Conservation (phyloP, 2,329 filamentous ascomycete genomes). For the Ascochyta viciae-villosae region DNA sequence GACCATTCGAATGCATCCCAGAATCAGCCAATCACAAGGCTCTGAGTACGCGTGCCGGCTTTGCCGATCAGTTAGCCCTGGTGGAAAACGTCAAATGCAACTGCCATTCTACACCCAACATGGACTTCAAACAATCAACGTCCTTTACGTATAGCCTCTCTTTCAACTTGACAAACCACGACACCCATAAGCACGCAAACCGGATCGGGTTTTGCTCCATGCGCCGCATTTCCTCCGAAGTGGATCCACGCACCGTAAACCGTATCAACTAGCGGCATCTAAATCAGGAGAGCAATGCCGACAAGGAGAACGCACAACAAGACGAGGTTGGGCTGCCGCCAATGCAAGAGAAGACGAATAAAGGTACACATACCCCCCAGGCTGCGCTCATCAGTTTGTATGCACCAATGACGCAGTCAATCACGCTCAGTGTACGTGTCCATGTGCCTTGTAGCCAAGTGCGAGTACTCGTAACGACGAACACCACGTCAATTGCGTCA, state of each 20-base stretch:
- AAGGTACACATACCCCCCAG: conserved; percentile 29
- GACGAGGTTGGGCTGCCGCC: conserved; percentile 43
- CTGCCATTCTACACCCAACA: not conserved
- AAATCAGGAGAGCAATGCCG: conserved; percentile 11
- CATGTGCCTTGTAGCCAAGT: not conserved
- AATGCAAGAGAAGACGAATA: conserved; percentile 46
- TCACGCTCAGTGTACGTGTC: not conserved
- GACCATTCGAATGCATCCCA: not conserved
- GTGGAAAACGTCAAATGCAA: conserved; percentile 13
- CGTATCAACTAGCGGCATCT: conserved; percentile 11
- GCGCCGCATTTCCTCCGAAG: conserved; percentile 7
- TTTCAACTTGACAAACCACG: not conserved
- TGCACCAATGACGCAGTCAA: not conserved
- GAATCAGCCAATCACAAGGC: conserved; percentile 11
- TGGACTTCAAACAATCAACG: not conserved
- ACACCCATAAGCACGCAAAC: not conserved
- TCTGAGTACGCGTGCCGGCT: conserved; percentile 13
- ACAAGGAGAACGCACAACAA: conserved; percentile 47
- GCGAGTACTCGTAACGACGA: not conserved
- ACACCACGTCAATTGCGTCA: not conserved
- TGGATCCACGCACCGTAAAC: conserved; percentile 13
- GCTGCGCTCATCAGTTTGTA: not conserved
- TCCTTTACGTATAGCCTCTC: not conserved
- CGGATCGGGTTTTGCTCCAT: conserved; percentile 2
- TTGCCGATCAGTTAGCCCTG: conserved; percentile 12